Evolutionary conservation across 768 basidiomycete species (phyloP), one percentile per base, ranked within the genome.

Genomic region (Phlegmacium glaucopus): DNA sequence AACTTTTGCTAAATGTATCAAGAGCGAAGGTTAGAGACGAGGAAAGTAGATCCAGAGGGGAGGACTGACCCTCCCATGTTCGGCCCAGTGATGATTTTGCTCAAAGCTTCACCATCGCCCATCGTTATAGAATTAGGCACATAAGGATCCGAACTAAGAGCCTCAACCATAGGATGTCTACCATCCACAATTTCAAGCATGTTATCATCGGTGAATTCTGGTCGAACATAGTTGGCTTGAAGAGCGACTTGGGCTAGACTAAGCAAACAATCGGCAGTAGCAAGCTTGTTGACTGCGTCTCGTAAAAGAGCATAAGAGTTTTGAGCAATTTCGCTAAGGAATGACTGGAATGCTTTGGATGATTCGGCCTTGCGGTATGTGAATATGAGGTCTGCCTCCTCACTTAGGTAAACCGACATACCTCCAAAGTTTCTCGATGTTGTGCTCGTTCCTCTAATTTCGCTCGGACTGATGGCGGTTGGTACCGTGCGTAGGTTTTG

Each of bases 131-230:
- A 78, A 62, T 96, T 97, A 3, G 92, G 85, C 1, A 97, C 85
- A 65, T 91, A 95, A 2, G 93, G 90, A 51, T 89, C 82, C 1
- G 83, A 68, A 32, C 82, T 72, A 16, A 94, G 66, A 8, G 76
- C 76, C 63, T 96, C 94, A 12, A 94, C 81, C 81, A 98, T 92
- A 0, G 95, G 95, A 70, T 99, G 95, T 9, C 93, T 77, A 0
- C 91, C 94, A n/a, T 85, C 80, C 9, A 76, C 66, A 26, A 97
- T 87, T 50, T 90, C 83, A 10, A 97, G 70, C 18, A 63, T 63
- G 40, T 83, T 78, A 25, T 82, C 79, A 6, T 83, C 77, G 0
- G 78, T 79, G 57, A 96, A 88, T 50, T 74, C 67, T 1, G 95
- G 94, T 39, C 85, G 82, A 28, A 82, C 80, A 54, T 93, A 97